phyloP scores from a whole-genome alignment of 2,329 filamentous ascomycete genomes.

The Hirsutella thompsonii region DNA sequence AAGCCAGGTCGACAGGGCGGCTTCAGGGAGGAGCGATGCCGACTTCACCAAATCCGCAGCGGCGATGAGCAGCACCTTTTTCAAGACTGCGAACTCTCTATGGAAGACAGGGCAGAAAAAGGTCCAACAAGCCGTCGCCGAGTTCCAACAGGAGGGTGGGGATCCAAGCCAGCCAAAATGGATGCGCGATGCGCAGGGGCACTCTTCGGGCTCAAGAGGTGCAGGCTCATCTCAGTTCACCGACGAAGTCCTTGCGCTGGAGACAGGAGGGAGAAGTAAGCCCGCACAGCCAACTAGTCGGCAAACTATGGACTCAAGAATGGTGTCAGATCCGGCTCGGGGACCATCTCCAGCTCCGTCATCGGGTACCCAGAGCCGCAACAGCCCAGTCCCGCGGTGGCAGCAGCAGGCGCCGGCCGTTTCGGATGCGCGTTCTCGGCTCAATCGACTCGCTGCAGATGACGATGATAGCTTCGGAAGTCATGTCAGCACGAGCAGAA shows the following conservation, averaged over 20 bases:
- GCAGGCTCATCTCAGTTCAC: constrained; percentile 31
- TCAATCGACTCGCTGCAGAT: constrained; percentile 68
- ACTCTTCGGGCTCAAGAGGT: constrained; percentile 17
- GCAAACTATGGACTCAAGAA: constrained; percentile 12
- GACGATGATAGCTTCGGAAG: constrained; percentile 59
- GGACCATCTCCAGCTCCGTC: constrained; percentile 37
- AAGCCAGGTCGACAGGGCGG: constrained; percentile 23
- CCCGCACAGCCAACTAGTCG: constrained; percentile 13
- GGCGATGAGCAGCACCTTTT: constrained; percentile 67
- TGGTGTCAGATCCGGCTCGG: constrained; percentile 23
- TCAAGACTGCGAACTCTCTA: constrained; percentile 88
- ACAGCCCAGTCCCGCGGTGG: constrained; percentile 41
- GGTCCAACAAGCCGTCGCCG: constrained; percentile 80
- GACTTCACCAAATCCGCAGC: constrained; percentile 74
- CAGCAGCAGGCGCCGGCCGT: constrained; percentile 37
- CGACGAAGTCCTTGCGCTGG: constrained; percentile 69
- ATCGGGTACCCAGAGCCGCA: constrained; percentile 28
- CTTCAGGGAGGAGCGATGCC: constrained; percentile 44
- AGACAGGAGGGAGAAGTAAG: constrained; percentile 48
- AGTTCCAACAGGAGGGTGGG: constrained; percentile 53
- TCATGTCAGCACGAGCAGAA: constrained; percentile 76
- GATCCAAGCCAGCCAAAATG: constrained; percentile 82
- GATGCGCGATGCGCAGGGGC: constrained; percentile 66
- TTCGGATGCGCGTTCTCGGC: constrained; percentile 32
- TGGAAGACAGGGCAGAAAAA: constrained; percentile 95